Evolutionary conservation across 345 rosid species (phyloP), one percentile per base, ranked within the genome.

Genomic region (Erucastrum elatum): DNA sequence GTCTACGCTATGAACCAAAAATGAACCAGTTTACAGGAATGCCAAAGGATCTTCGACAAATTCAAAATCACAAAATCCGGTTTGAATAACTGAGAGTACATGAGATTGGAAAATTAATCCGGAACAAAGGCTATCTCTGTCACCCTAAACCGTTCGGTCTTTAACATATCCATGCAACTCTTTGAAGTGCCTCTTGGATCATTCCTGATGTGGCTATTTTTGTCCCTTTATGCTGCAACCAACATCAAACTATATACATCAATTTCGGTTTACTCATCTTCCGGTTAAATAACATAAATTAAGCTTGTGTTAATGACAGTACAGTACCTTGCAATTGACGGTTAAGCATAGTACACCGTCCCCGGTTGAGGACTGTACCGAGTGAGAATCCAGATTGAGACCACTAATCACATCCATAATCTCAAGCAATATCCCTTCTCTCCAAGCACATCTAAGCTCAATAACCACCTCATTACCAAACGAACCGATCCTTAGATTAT

Each of bases 391-490:
- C 70, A 96, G 68, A 65, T 78, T 82, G 69, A 89, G 88, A 80
- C 72, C 77, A 86, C 87, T 86, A 33, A 84, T 71, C 53, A 82
- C 92, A 82, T 89, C 94, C 86, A 95, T 86, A 56, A 93, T 84
- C 85, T 89, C 93, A 3, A 95, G 86, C 83, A 95, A 77, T 64
- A 91, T 49, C 41, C 97, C 94, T 71, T 95, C 99, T 83, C 85
- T 87, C 93, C 91, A 93, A n/a, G 79, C 78, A 83, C 98, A 89
- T 70, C 81, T 84, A 30, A 95, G 80, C 78, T 91, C 94, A 21
- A 93, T 89, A 72, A 80, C 44, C 73, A 90, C 88, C 64, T 87
- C 91, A 56, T 82, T 82, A 7, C 87, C 88, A 7, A 78, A 85
- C 59, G 72, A 68, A 71, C 81, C 77, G 13, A 93, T 85, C 15